These are phyloP conservation scores for Pelargonium cotyledonis DNA, from an alignment of 441 rosid genomes.

Conservation along the genomic window DNA sequence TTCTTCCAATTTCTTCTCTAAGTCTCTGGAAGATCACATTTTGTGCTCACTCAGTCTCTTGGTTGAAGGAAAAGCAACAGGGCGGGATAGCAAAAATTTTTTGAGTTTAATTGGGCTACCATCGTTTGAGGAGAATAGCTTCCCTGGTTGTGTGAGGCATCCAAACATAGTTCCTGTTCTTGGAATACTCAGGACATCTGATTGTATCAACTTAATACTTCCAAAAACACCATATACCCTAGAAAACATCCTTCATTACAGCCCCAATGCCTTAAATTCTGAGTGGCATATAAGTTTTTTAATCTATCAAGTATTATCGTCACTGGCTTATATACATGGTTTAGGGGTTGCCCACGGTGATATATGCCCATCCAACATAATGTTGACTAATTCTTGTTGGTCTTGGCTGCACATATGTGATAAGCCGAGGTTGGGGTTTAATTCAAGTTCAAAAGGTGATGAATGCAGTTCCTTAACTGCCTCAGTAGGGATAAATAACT, in stretches of 20 bases:
- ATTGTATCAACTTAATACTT: constrained; percentile 46
- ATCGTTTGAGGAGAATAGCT: constrained; percentile 37
- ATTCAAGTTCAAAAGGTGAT: constrained; percentile 22
- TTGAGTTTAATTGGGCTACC: constrained; percentile 63
- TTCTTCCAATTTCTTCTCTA: constrained; percentile 45
- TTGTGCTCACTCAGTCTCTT: constrained; percentile 52
- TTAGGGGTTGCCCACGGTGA: constrained; percentile 62
- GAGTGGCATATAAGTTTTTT: constrained; percentile 71
- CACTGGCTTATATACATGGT: constrained; percentile 60
- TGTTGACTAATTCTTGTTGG: constrained; percentile 69
- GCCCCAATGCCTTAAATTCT: constrained; percentile 58
- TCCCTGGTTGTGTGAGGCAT: constrained; percentile 67
- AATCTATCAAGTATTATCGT: constrained; percentile 73
- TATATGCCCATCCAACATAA: constrained; percentile 62
- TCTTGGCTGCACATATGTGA: constrained; percentile 53
- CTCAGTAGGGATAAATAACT: constrained; percentile 31
- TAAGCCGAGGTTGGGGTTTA: constrained; percentile 30
- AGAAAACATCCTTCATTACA: constrained; percentile 69
- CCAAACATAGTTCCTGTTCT: constrained; percentile 73
- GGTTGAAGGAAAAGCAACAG: constrained; percentile 65
- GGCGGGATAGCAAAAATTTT: constrained; percentile 49
- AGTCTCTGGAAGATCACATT: constrained; percentile 57
- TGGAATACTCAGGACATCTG: constrained; percentile 51
- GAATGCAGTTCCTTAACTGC: constrained; percentile 18
- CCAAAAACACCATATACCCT: constrained; percentile 68